These are phyloP conservation scores for Asterophora lycoperdoides DNA, from an alignment of 768 basidiomycete genomes.

Conservation along the genomic window DNA sequence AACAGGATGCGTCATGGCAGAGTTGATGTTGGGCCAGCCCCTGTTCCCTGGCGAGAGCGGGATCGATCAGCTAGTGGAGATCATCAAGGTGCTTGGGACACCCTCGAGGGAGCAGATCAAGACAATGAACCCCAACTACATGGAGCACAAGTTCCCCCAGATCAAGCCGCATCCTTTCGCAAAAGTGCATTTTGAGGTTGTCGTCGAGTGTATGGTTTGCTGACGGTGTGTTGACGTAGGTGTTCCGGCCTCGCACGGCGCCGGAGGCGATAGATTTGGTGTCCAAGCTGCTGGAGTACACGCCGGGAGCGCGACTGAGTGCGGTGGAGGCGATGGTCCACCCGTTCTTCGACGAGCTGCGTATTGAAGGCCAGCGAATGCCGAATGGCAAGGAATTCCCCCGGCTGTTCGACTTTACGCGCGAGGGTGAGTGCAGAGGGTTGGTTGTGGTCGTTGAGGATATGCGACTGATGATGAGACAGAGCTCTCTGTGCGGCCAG, in stretches of 20 bases:
- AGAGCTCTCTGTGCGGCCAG: conserved; percentile 97
- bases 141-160: conserved; percentile 99
- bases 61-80: conserved; percentile 98
- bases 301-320: conserved; percentile 88
- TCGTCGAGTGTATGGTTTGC: conserved; percentile 3
- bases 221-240: conserved; percentile 41
- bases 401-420: conserved; percentile 89
- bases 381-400: conserved; percentile 98
- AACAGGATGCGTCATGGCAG: conserved; percentile 99
- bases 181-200: conserved; percentile 55
- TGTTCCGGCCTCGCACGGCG: conserved; percentile 96
- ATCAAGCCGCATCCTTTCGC: conserved; percentile 99
- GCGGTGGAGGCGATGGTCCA: conserved; percentile 91
- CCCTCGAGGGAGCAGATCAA: conserved; percentile 99
- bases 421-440: conserved; percentile 62
- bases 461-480: conserved; percentile 11
- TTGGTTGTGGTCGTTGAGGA: background rate
- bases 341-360: conserved; percentile 96
- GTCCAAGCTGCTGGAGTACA: conserved; percentile 93
- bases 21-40: conserved; percentile 98
- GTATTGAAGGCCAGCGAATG: conserved; percentile 87
- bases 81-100: conserved; percentile 99
- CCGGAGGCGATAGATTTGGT: conserved; percentile 96
- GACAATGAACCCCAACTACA: conserved; percentile 99
- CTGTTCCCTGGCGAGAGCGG: conserved; percentile 98